These are phyloP conservation scores for Candida hispaniensis DNA, from an alignment of 805 yeast genomes.

Conservation along the genomic window DNA sequence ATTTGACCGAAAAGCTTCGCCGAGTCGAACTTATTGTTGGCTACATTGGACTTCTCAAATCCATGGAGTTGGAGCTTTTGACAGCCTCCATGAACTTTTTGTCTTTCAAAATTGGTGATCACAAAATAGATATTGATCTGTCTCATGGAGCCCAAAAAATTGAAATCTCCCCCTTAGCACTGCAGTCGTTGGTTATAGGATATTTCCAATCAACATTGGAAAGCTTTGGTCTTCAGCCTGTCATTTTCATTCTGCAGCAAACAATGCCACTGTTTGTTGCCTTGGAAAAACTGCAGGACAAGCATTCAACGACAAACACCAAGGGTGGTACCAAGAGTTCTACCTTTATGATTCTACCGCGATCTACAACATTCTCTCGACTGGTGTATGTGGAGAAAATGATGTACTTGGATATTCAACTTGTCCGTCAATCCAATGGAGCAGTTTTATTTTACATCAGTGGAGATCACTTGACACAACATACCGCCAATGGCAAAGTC, in stretches of 20 bases:
- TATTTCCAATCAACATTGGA: constrained; percentile 25
- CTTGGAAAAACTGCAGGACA: constrained; percentile 17
- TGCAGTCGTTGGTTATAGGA: constrained; percentile 24
- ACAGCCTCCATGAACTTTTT: constrained; percentile 26
- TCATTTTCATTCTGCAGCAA: constrained; percentile 24
- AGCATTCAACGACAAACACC: neutral
- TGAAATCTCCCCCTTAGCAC: constrained; percentile 22
- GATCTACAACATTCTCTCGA: constrained; percentile 11
- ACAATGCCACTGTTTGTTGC: constrained; percentile 25
- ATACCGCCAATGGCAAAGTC: neutral
- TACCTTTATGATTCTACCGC: constrained; percentile 4
- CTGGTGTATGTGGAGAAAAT: constrained; percentile 6
- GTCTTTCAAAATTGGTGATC: constrained; percentile 24
- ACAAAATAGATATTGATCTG: constrained; percentile 1
- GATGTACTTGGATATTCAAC: constrained; percentile 11
- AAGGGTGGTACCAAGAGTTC: neutral
- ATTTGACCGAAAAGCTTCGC: constrained; percentile 16
- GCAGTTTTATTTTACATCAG: neutral
- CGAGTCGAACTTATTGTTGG: constrained; percentile 27
- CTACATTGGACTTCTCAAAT: constrained; percentile 25
- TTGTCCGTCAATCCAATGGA: neutral
- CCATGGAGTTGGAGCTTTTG: constrained; percentile 22
- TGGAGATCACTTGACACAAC: neutral
- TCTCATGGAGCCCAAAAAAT: constrained; percentile 5
- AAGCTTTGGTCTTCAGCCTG: constrained; percentile 23